Percentiles rank a stretch among this genome's conserved stretches.
These are phyloP conservation scores for Fomitopsis schrenkii DNA, from an alignment of 1,284 basidiomycete species.

Conservation along the genomic window DNA sequence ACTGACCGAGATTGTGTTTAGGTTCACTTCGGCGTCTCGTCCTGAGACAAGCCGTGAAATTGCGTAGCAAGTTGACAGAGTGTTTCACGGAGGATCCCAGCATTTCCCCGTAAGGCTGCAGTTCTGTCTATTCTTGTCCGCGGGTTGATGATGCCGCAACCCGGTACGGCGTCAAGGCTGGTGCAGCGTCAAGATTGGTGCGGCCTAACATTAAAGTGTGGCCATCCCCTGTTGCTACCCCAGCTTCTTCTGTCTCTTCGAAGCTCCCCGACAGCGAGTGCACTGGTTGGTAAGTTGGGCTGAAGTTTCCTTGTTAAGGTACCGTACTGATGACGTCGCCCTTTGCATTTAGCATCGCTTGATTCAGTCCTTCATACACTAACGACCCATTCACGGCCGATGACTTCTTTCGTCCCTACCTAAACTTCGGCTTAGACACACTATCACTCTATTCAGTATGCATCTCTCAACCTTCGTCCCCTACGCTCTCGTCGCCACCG, in stretches of 20 bases:
- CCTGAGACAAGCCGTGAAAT: too few relatives aligned
- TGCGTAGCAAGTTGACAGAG: too few relatives aligned
- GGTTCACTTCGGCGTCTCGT: too few relatives aligned
- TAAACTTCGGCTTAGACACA: neutral
- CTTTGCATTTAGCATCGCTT: neutral
- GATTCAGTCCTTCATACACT: neutral
- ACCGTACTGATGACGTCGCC: too few relatives aligned
- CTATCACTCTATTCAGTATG: neutral
- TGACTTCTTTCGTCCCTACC: neutral
- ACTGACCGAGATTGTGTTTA: too few relatives aligned
- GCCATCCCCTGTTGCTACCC: neutral
- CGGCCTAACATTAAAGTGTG: neutral
- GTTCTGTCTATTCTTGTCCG: too few relatives aligned
- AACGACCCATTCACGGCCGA: neutral
- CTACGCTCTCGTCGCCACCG: neutral
- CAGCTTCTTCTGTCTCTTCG: neutral
- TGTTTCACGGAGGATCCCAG: too few relatives aligned
- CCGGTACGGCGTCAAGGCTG: too few relatives aligned
- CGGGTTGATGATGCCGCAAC: too few relatives aligned
- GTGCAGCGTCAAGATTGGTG: neutral
- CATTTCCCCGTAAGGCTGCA: too few relatives aligned
- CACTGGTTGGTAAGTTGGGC: neutral
- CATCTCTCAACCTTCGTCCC: neutral
- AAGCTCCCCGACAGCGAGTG: neutral
- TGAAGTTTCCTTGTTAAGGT: too few relatives aligned